Evolutionary conservation across 441 rosid species (phyloP).

Genomic region (Theobroma grandiflorum): DNA sequence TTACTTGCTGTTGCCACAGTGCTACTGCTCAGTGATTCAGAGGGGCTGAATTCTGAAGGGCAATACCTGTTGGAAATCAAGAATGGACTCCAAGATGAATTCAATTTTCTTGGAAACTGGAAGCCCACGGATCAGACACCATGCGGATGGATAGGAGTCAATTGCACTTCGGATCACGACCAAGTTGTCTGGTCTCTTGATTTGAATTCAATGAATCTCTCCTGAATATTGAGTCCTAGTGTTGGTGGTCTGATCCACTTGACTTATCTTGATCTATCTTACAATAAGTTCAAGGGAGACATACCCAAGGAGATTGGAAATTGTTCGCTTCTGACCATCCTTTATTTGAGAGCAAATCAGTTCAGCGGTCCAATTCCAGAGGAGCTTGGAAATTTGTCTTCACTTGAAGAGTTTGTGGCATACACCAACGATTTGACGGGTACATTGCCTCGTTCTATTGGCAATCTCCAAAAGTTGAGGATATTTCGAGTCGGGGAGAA

Average conservation of each 20-base stretch:
- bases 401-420: conserved; percentile 79
- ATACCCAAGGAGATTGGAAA: conserved; percentile 75
- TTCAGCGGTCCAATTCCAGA: conserved; percentile 74
- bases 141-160: conserved; percentile 82
- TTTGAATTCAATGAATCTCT: conserved; percentile 74
- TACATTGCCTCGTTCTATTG: conserved; percentile 77
- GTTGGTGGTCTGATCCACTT: conserved; percentile 70
- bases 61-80: conserved; percentile 67
- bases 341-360: conserved; percentile 72
- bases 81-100: conserved; percentile 59
- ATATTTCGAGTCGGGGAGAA: conserved; percentile 80
- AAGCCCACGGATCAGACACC: conserved; percentile 70
- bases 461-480: conserved; percentile 66
- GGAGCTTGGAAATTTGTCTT: conserved; percentile 69
- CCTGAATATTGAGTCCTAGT: conserved; percentile 67
- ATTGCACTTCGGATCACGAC: conserved; percentile 61
- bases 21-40: conserved; percentile 51
- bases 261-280: conserved; percentile 64
- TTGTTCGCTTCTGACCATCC: conserved; percentile 55
- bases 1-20: background rate
- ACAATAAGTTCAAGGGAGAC: conserved; percentile 60
- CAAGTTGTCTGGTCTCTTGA: conserved; percentile 70
- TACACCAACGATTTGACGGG: conserved; percentile 84
- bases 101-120: conserved; percentile 66
- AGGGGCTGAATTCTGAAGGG: conserved; percentile 80